Percentiles rank a stretch among this genome's conserved stretches.
phyloP scores from a whole-genome alignment of 768 basidiomycete species.

The Lactifluus hygrophoroides region DNA sequence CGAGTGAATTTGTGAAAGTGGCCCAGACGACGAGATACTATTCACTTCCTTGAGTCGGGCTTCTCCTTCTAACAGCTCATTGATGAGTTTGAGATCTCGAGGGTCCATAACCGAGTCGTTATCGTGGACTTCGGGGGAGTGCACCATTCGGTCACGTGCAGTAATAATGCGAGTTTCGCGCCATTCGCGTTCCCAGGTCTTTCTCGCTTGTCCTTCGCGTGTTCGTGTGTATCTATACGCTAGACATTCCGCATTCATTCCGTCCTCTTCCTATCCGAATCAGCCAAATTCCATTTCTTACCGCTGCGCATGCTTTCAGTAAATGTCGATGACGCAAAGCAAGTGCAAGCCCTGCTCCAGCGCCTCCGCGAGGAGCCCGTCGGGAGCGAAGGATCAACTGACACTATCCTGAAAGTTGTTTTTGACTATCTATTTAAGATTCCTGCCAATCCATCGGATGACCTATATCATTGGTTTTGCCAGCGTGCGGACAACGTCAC shows the following conservation, averaged over 20 bases:
- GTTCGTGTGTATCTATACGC: background rate
- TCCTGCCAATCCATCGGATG: slow-evolving; percentile 25
- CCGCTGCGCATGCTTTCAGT: background rate
- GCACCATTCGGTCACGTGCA: slow-evolving; percentile 4
- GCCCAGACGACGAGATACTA: background rate
- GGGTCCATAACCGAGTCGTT: slow-evolving; percentile 10
- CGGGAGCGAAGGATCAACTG: slow-evolving; percentile 39
- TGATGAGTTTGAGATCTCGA: slow-evolving; percentile 17
- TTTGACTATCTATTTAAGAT: slow-evolving; percentile 48
- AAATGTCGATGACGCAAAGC: slow-evolving; percentile 1
- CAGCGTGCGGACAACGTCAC: slow-evolving; percentile 45
- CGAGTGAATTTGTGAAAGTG: background rate
- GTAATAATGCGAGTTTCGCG: no score
- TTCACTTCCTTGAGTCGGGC: slow-evolving; percentile 18
- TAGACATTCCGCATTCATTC: background rate
- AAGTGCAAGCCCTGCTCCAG: slow-evolving; percentile 43
- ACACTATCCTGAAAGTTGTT: slow-evolving; percentile 40
- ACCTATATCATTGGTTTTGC: slow-evolving; percentile 74
- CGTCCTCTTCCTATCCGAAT: background rate
- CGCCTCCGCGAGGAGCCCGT: slow-evolving; percentile 52
- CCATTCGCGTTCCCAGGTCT: no score
- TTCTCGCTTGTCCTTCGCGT: background rate
- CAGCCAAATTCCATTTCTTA: background rate
- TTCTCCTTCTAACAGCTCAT: slow-evolving; percentile 16
- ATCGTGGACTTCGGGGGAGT: no score